Base-by-base conservation (phyloP, 352 stramenopile species). In the Globisporangium alternatum region DNA sequence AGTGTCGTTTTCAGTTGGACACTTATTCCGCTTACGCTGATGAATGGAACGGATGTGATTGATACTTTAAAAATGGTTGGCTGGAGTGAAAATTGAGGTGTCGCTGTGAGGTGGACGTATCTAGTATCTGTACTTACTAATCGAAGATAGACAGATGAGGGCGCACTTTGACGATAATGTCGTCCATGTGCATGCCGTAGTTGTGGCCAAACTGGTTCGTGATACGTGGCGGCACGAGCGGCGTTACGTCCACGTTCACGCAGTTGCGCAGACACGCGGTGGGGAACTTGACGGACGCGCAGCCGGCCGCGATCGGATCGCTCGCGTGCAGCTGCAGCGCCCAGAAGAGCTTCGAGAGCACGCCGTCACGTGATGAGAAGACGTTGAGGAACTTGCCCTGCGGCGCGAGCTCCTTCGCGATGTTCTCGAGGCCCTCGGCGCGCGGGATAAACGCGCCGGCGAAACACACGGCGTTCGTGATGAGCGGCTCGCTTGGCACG, bases 191-290 rank as follows among this genome's bases (percentile, higher is more conserved):
- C 5, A 69, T 69, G 6, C 71, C 70, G 70, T 95, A 95, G 68
- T 83, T 84, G 68, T 95, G 86, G 19, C 86, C 86, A 49, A 95
- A 92, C 65, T 90, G 81, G 55, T 84, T 93, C 45, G 80, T 71
- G 47, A 88, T 59, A 31, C 72, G 66, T 28, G 84, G 76, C 6
- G 74, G 65, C 33, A 95, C 72, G 17, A 92, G 65, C 44, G 86
- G 76, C 30, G 84, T 85, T 13, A 95, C 83, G 19, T 93, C 83
- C 21, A 95, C 71, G 54, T 95, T 91, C 13, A 76, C 56, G 22
- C 60, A 58, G 44, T 64, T 71, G 54, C 37, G 55, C 8, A 64
- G n/a, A 28, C 55, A 64, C 28, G 22, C 25, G 0, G 47, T 10
- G 2, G 60, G 65, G 53, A 71, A 71, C 53, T 67, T 41, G 44